Evolutionary conservation across 202 grass and related monocot species (phyloP), one percentile per base, ranked within the genome.

Genomic region (Musa balbisiana): DNA sequence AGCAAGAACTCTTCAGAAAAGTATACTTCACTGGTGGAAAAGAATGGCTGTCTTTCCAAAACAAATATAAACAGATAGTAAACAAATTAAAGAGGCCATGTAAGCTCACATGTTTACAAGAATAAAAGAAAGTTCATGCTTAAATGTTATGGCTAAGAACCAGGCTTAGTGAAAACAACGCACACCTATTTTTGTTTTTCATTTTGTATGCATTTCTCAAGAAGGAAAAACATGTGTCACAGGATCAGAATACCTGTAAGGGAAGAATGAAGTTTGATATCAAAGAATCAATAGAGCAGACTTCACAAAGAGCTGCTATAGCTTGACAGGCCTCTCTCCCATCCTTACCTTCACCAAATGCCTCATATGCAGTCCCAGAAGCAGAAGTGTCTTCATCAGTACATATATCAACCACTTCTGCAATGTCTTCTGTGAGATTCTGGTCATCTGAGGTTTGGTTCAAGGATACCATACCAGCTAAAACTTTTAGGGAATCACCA

Each of bases 221-320:
- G 14, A 8, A 8, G 51, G 11, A 51, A 10, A 51, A 29, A 33
- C 14, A 51, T 43, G 26, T 15, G 11, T 51, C 16, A 12, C 14
- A 49, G 29, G 76, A 67, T 77, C 74, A 86, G 43, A 62, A 71
- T 82, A 97, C 94, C 90, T 98, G 94, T 78, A 98, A 87, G 19
- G 94, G 94, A 87, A 93, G 81, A 82, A 98, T 89, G 78, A 93
- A 98, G 71, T 93, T 98, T 64, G 94, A 93, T 91, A 98, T 93
- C 79, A 93, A 81, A 0, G 94, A 93, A 87, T 98, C 90, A 67
- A 97, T 97, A 77, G 90, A 93, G 50, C 86, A 91, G 59, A 89
- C 82, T 75, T 93, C 94, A 82, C 90, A 93, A 55, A 98, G 87
- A 80, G 94, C 85, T 29, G 86, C 94, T 75, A 98, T 98, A 79